phyloP scores from a whole-genome alignment of 192 early-diverging fungal species.

The Umbelopsis isabellina region DNA sequence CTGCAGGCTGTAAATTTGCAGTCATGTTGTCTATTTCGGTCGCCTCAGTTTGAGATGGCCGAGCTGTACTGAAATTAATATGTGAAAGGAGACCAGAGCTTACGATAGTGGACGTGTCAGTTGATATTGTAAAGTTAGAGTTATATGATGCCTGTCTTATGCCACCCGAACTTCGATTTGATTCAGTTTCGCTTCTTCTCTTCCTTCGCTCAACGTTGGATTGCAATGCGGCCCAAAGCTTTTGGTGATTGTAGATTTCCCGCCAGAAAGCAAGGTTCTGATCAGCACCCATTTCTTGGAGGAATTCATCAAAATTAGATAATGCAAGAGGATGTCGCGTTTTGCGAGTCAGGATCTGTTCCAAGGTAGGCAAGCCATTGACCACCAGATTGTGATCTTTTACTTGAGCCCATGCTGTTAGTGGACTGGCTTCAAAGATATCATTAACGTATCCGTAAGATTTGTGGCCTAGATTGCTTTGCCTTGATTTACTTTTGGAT shows the following conservation, averaged over 20 bases:
- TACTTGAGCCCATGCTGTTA: slow-evolving; percentile 43
- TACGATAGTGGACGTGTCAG: too few species aligned
- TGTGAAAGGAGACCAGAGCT: too few species aligned
- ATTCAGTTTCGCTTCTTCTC: slow-evolving; percentile 22
- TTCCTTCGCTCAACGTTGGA: slow-evolving; percentile 24
- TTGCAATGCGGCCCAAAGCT: slow-evolving; percentile 36
- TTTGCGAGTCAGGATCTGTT: slow-evolving; percentile 35
- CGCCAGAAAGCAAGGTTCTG: slow-evolving; percentile 48
- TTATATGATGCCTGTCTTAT: background rate
- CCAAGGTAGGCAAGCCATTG: slow-evolving; percentile 44
- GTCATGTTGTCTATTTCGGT: too few species aligned
- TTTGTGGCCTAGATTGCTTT: slow-evolving; percentile 25
- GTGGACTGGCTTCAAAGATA: slow-evolving; percentile 35
- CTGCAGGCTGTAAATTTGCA: too few species aligned
- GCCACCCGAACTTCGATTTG: background rate
- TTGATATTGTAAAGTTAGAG: too few species aligned
- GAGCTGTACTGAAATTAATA: too few species aligned
- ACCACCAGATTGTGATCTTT: slow-evolving; percentile 44
- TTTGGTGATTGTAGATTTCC: slow-evolving; percentile 47
- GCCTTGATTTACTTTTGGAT: background rate
- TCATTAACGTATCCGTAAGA: slow-evolving; percentile 31
- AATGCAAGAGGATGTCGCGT: slow-evolving; percentile 41
- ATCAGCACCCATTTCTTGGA: slow-evolving; percentile 36
- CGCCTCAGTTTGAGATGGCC: too few species aligned
- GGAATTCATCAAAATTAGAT: slow-evolving; percentile 42